Base-by-base conservation (phyloP, 2,329 filamentous ascomycete species). In the Celoporthe dispersa region DNA sequence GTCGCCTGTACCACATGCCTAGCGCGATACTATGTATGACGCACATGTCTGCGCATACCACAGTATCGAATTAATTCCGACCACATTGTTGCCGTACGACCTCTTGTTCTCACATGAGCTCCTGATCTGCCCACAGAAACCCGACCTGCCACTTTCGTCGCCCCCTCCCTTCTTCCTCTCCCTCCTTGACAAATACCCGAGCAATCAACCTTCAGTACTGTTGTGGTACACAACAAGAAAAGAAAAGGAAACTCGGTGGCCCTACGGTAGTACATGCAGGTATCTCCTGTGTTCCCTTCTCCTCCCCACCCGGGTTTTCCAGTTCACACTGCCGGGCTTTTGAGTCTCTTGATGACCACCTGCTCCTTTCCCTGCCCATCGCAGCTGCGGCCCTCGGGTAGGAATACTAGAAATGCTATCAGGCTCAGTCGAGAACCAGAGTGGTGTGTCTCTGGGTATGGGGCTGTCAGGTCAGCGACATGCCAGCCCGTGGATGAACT, bases 91-190 rank as follows among this genome's bases (percentile, higher is more conserved):
- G n/a, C n/a, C n/a, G n/a, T n/a, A n/a, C n/a, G 25, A 31, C 51
- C 51, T 55, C 12, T 14, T 28, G 11, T 55, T 22, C 9, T 12
- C 53, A 57, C 53, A 31, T 31, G 25, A 55, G 25, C 28, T 28
- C 16, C 53, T 33, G 53, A 57, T 16, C 53, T 57, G 16, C 53
- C 28, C 31, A n/a, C 31, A 9, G n/a, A 44, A 37, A 11, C 44
- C 37, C 14, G 60, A 63, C 60, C 60, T 63, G 60, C 60, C 60
- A 12, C 4, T 63, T 44, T 44, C 19, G 60, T 35, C n/a, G n/a
- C 44, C 44, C 6, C 37, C 37, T 9, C 37, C 39, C 8, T n/a
- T 39, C 35, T 7, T 62, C 59, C 19, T 22, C 22, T 19, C 25
- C 37, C 37, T 62, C 19, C 37, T 44, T 25, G 22, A 12, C n/a